These are phyloP conservation scores for Suillus lakei DNA, from an alignment of 768 basidiomycete genomes.

Conservation along the genomic window DNA sequence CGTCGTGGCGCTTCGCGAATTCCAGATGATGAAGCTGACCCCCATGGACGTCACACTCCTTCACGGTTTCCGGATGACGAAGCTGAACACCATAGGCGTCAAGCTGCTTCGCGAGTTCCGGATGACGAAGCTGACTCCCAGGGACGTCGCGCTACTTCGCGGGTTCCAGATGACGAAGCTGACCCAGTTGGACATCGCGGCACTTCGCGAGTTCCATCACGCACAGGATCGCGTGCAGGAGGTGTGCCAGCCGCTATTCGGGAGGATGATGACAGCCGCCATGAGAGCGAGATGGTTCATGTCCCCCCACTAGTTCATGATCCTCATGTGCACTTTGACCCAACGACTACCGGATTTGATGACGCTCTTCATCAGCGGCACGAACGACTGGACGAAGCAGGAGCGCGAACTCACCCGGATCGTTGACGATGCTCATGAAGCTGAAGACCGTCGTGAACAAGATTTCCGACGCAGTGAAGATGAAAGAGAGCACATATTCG, in stretches of 20 bases:
- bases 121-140: not conserved
- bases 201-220: slow-evolving; percentile 17
- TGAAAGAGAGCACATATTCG: slow-evolving; percentile 63
- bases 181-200: slow-evolving; percentile 2
- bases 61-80: not conserved
- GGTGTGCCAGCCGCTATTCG: slow-evolving; percentile 13
- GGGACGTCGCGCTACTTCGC: not conserved
- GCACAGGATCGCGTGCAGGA: slow-evolving; percentile 21
- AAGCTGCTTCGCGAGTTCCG: not conserved
- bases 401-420: slow-evolving; percentile 55
- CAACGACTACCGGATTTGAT: slow-evolving; percentile 39
- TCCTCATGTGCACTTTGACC: slow-evolving; percentile 14
- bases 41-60: not conserved
- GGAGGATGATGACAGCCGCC: slow-evolving; percentile 25
- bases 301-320: slow-evolving; percentile 18
- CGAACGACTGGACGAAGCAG: slow-evolving; percentile 61
- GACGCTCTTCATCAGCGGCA: slow-evolving; percentile 52
- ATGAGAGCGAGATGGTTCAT: slow-evolving; percentile 31
- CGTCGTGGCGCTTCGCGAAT: too few species aligned
- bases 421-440: slow-evolving; percentile 54
- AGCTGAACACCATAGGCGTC: not conserved
- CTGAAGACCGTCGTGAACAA: slow-evolving; percentile 66
- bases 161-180: not conserved
- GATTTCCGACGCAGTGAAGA: slow-evolving; percentile 71
- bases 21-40: not conserved